These are phyloP conservation scores for Fraxinus pennsylvanica DNA, from an alignment of 257 asterid genomes.

Conservation along the genomic window DNA sequence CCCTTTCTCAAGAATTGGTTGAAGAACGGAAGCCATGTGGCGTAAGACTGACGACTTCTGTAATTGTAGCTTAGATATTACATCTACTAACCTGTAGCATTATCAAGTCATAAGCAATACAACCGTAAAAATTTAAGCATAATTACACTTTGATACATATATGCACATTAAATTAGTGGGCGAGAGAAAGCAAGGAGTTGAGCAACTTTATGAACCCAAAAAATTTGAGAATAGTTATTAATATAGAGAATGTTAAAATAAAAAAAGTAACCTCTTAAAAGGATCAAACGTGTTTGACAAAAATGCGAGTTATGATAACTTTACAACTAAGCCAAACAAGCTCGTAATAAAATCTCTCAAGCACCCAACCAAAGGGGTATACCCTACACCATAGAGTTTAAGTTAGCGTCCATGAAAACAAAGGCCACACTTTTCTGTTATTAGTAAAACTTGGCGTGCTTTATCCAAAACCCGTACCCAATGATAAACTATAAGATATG, in stretches of 20 bases:
- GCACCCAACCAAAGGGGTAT: neutral
- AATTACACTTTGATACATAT: neutral
- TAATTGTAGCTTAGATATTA: constrained; percentile 68
- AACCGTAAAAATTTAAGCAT: neutral
- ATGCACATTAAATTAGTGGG: constrained; percentile 1
- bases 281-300: neutral
- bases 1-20: constrained; percentile 89
- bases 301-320: neutral
- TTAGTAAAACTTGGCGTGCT: neutral
- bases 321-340: neutral
- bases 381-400: neutral
- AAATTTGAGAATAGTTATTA: neutral
- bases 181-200: neutral
- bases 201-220: neutral
- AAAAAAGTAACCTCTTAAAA: neutral
- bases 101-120: neutral
- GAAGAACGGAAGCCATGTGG: constrained; percentile 79
- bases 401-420: neutral
- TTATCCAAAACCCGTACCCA: constrained; percentile 3
- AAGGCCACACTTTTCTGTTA: neutral
- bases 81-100: constrained; percentile 68
- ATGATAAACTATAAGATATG: neutral
- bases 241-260: neutral
- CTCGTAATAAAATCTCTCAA: neutral
- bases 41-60: constrained; percentile 75